phyloP scores from a whole-genome alignment of 1,284 basidiomycete species.

The Leccinum griseonigrum region DNA sequence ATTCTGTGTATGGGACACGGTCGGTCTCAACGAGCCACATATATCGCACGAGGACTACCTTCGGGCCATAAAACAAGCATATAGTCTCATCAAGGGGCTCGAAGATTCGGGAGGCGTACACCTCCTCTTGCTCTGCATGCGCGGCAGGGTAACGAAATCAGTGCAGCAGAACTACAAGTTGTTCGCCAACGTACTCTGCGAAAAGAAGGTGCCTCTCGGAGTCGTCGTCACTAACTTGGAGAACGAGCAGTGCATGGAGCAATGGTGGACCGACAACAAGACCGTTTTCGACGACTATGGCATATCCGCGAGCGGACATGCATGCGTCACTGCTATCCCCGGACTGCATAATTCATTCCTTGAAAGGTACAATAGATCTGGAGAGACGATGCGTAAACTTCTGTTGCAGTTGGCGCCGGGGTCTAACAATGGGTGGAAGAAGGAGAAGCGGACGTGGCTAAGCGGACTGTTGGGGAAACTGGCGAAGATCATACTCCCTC shows the following conservation, averaged over 20 bases:
- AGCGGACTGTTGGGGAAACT: conserved; percentile 19
- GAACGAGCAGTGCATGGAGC: conserved; percentile 38
- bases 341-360: conserved; percentile 16
- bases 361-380: conserved; percentile 17
- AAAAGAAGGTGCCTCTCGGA: conserved; percentile 32
- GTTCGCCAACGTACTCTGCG: conserved; percentile 27
- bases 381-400: conserved; percentile 14
- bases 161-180: conserved; percentile 29
- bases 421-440: conserved; percentile 17
- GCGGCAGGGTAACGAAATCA: conserved; percentile 34
- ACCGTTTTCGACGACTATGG: conserved; percentile 17
- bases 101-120: conserved; percentile 31
- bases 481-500: conserved; percentile 16
- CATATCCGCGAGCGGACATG: conserved; percentile 22
- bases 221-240: conserved; percentile 38
- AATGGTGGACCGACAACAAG: conserved; percentile 26
- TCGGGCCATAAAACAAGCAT: conserved; percentile 33
- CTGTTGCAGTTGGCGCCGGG: conserved; percentile 9
- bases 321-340: conserved; percentile 26
- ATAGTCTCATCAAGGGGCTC: conserved; percentile 32
- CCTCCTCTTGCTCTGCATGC: conserved; percentile 39
- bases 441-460: conserved; percentile 19
- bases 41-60: conserved; percentile 19
- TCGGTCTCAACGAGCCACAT: conserved; percentile 38
- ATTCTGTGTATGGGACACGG: conserved; percentile 34